Percentiles rank a stretch among this genome's conserved stretches.
Conservation (phyloP, 306 rosid species). For the Mimosa bimucronata region DNA sequence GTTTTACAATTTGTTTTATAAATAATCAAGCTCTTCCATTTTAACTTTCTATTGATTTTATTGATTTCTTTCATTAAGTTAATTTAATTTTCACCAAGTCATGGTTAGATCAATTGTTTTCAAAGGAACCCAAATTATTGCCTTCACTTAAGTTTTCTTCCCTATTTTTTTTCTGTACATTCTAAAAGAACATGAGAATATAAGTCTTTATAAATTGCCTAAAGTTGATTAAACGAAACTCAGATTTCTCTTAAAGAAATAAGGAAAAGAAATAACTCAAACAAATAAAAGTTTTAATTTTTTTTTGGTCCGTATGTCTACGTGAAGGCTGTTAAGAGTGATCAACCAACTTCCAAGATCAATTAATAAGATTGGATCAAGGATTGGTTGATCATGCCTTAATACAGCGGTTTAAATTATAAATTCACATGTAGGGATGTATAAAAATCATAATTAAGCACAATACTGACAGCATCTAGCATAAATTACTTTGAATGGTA, state of each 20-base stretch:
- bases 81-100: slow-evolving; percentile 25
- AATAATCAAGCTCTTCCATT: slow-evolving; percentile 2
- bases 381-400: background rate
- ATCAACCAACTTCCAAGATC: background rate
- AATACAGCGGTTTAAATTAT: no score
- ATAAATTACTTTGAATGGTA: no score
- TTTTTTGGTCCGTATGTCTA: slow-evolving; percentile 15
- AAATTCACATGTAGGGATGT: no score
- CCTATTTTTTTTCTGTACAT: background rate
- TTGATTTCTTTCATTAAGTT: slow-evolving; percentile 25
- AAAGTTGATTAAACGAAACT: slow-evolving; percentile 17
- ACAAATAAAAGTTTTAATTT: background rate
- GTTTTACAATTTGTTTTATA: background rate
- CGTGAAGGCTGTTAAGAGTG: background rate
- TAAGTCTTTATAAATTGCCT: slow-evolving; percentile 26
- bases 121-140: slow-evolving; percentile 20
- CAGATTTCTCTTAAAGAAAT: background rate
- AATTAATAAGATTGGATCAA: background rate
- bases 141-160: slow-evolving; percentile 20
- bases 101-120: slow-evolving; percentile 21
- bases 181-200: slow-evolving; percentile 3
- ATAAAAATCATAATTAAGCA: no score
- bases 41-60: background rate
- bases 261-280: slow-evolving; percentile 7
- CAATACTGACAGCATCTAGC: no score